phyloP scores from a whole-genome alignment of 2,329 filamentous ascomycete species.

The Coniella vitis region DNA sequence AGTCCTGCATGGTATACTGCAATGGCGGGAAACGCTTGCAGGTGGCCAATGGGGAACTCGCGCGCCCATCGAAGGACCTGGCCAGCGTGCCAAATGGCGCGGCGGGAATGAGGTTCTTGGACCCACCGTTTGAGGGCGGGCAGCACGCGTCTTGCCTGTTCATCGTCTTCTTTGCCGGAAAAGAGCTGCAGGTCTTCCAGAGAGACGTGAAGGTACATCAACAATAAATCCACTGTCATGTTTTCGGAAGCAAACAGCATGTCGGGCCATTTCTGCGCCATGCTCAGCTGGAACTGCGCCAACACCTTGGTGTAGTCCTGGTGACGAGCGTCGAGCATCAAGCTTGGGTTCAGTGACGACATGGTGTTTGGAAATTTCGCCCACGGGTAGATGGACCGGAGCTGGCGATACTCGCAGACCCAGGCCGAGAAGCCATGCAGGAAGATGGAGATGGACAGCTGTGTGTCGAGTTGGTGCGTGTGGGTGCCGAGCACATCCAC shows the following conservation, averaged over 20 bases:
- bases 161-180: slow-evolving; percentile 59
- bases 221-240: slow-evolving; percentile 45
- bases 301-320: slow-evolving; percentile 57
- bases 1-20: slow-evolving; percentile 63
- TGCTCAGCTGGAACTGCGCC: slow-evolving; percentile 37
- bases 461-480: slow-evolving; percentile 46
- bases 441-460: slow-evolving; percentile 51
- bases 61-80: slow-evolving; percentile 58
- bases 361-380: slow-evolving; percentile 39
- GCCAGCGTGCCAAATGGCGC: slow-evolving; percentile 61
- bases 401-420: slow-evolving; percentile 58
- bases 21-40: slow-evolving; percentile 62
- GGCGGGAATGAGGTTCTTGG: slow-evolving; percentile 45
- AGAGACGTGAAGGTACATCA: slow-evolving; percentile 58
- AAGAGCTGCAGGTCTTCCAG: slow-evolving; percentile 62
- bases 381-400: slow-evolving; percentile 42
- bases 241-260: slow-evolving; percentile 38
- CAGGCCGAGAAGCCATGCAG: slow-evolving; percentile 60
- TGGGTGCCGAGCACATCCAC: slow-evolving; percentile 43
- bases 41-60: slow-evolving; percentile 41
- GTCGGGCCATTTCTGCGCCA: slow-evolving; percentile 33
- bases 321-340: slow-evolving; percentile 45
- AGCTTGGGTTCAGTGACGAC: slow-evolving; percentile 32
- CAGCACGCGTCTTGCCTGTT: slow-evolving; percentile 55
- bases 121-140: slow-evolving; percentile 54